Evolutionary conservation across 208 protist species (phyloP).

Genomic region (Lotmaria passim): DNA sequence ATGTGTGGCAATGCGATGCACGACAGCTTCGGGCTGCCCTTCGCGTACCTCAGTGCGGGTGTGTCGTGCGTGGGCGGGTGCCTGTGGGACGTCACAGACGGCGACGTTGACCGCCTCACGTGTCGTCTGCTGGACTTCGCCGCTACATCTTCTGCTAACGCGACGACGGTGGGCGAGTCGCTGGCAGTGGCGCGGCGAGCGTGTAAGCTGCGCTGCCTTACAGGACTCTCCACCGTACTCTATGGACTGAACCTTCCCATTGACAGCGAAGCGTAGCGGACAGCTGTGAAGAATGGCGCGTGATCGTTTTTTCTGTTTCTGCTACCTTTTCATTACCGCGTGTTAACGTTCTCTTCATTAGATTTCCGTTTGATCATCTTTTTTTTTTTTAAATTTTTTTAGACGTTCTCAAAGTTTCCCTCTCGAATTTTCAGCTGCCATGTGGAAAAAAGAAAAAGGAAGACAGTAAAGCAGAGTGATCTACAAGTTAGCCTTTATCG

Average conservation of each 20-base stretch:
- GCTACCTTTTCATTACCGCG: too few species aligned
- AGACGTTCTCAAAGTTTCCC: too few species aligned
- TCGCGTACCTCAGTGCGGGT: slow-evolving; percentile 79
- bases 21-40: slow-evolving; percentile 70
- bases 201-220: slow-evolving; percentile 66
- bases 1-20: slow-evolving; percentile 38
- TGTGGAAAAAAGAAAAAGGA: too few species aligned
- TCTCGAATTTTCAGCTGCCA: too few species aligned
- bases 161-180: slow-evolving; percentile 48
- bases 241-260: slow-evolving; percentile 57
- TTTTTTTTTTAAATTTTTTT: slow-evolving; percentile 16
- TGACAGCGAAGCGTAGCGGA: slow-evolving; percentile 4
- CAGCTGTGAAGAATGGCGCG: neutral
- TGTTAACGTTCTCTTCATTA: too few species aligned
- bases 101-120: slow-evolving; percentile 78
- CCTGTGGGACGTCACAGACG: slow-evolving; percentile 84
- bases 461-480: too few species aligned
- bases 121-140: slow-evolving; percentile 37
- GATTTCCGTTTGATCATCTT: neutral
- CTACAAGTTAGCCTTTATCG: neutral
- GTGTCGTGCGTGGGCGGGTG: slow-evolving; percentile 58
- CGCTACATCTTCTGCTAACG: too few species aligned
- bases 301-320: slow-evolving; percentile 8
- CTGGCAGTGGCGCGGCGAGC: slow-evolving; percentile 48
- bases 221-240: slow-evolving; percentile 56